phyloP scores from a whole-genome alignment of 176 grass and related monocot genomes.

The Rhynchospora pubera region DNA sequence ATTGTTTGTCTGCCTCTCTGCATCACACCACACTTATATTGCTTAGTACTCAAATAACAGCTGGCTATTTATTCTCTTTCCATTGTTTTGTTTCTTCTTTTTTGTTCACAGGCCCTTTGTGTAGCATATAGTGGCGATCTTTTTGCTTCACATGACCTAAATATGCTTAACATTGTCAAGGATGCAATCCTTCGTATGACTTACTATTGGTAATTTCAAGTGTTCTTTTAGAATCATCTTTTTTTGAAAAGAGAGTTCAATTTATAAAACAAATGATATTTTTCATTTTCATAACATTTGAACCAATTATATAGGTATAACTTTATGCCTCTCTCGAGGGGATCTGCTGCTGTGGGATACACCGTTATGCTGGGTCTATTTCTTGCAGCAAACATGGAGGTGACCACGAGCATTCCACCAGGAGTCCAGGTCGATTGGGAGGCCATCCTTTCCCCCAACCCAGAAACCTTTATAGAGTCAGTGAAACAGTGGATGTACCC shows the following conservation, averaged over 20 bases:
- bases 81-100: background rate
- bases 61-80: background rate
- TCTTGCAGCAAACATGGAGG: slow-evolving; percentile 91
- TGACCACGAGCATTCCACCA: slow-evolving; percentile 52
- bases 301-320: slow-evolving; percentile 70
- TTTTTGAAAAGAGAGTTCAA: background rate
- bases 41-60: background rate
- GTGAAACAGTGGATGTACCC: slow-evolving; percentile 81
- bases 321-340: slow-evolving; percentile 96
- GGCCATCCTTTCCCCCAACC: slow-evolving; percentile 62
- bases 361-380: slow-evolving; percentile 67
- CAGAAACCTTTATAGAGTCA: slow-evolving; percentile 31
- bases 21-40: background rate
- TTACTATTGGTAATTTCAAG: slow-evolving; percentile 73
- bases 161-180: slow-evolving; percentile 56
- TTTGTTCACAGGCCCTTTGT: slow-evolving; percentile 58
- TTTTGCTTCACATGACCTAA: slow-evolving; percentile 48
- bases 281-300: background rate
- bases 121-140: slow-evolving; percentile 64
- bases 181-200: slow-evolving; percentile 65
- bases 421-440: slow-evolving; percentile 91
- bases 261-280: background rate
- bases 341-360: slow-evolving; percentile 73
- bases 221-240: background rate
- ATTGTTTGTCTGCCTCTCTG: background rate